phyloP scores from a whole-genome alignment of 148 eudicot genomes.

The Cornus suecica region DNA sequence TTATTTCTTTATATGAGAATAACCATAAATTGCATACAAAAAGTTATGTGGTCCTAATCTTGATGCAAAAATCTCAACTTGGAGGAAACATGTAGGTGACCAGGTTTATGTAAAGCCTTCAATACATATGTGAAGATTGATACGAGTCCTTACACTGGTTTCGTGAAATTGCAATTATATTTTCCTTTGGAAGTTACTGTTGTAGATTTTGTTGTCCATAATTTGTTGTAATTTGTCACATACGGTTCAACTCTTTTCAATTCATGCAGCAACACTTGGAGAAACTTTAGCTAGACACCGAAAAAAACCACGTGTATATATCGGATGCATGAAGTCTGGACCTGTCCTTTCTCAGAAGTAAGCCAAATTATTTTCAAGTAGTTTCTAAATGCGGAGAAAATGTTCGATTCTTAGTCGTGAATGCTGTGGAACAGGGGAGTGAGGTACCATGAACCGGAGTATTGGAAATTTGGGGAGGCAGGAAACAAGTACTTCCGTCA shows the following conservation, averaged over 20 bases:
- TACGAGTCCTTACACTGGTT: background rate
- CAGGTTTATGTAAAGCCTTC: background rate
- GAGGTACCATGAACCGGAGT: constrained; percentile 53
- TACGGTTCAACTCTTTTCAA: background rate
- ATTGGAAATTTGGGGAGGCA: constrained; percentile 56
- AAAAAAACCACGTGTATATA: constrained; percentile 44
- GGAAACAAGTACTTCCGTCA: constrained; percentile 58
- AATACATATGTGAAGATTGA: background rate
- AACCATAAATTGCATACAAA: background rate
- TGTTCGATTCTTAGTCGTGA: constrained; percentile 1
- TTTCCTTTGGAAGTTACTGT: background rate
- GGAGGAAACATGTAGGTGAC: background rate
- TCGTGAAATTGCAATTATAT: background rate
- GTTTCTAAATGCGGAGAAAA: background rate
- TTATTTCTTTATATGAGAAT: background rate
- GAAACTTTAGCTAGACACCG: constrained; percentile 49
- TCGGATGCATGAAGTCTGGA: constrained; percentile 65
- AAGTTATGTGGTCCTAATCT: background rate
- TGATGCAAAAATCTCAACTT: background rate
- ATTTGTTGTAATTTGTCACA: background rate
- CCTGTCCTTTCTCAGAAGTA: constrained; percentile 62
- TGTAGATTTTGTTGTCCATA: background rate
- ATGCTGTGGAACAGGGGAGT: constrained; percentile 40
- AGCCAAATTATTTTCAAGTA: constrained; percentile 10
- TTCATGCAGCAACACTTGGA: constrained; percentile 45